Evolutionary conservation across 2,329 filamentous ascomycete genomes (phyloP).

Genomic region (Chaetomium olivaceum): DNA sequence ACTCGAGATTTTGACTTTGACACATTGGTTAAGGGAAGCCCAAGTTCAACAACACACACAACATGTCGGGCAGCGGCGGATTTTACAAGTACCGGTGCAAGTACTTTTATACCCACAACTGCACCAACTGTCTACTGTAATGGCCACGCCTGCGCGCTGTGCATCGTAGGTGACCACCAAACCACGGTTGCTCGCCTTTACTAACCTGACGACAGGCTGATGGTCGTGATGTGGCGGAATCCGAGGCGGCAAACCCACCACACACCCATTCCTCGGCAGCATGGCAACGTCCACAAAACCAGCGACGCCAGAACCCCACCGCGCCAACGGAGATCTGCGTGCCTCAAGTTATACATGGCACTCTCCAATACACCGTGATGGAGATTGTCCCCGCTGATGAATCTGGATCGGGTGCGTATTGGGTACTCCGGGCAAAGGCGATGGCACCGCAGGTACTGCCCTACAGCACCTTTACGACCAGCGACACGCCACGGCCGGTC

Average conservation of each 20-base stretch:
- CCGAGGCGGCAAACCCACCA: conserved; percentile 16
- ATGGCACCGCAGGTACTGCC: conserved; percentile 19
- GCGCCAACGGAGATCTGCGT: conserved; percentile 25
- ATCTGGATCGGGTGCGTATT: conserved; percentile 20
- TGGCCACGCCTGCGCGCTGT: conserved; percentile 47
- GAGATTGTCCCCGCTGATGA: conserved; percentile 26
- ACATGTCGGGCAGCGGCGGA: conserved; percentile 40
- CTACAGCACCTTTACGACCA: conserved; percentile 26
- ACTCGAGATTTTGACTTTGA: not conserved
- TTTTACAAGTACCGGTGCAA: conserved; percentile 55
- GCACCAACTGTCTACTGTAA: conserved; percentile 52
- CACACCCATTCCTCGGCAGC: not conserved
- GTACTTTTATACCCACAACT: conserved; percentile 51
- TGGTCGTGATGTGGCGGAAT: conserved; percentile 27
- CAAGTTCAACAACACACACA: not conserved
- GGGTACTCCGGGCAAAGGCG: conserved; percentile 25
- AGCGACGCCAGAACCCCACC: not conserved
- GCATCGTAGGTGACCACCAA: conserved; percentile 42
- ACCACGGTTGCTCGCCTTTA: not conserved
- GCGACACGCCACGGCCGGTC: conserved; percentile 30
- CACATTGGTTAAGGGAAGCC: not conserved
- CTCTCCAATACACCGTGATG: conserved; percentile 29
- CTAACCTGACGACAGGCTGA: conserved; percentile 24
- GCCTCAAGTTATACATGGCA: conserved; percentile 28
- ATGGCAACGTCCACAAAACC: conserved; percentile 6